These are phyloP conservation scores for Venturia carpophila DNA, from an alignment of 2,329 filamentous ascomycete species.

Conservation along the genomic window DNA sequence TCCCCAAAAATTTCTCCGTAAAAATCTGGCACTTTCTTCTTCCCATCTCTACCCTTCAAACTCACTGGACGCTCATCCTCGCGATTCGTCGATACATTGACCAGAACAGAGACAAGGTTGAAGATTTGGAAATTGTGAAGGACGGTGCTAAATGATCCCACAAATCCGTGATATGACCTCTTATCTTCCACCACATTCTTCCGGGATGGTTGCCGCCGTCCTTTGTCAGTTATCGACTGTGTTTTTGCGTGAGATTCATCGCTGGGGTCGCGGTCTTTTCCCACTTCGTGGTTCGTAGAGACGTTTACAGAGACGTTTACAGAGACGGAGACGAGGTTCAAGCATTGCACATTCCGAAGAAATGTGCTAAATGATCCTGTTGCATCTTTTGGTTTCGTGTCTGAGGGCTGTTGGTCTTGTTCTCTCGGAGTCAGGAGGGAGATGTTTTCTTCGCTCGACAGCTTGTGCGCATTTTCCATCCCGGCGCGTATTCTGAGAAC, in stretches of 20 bases:
- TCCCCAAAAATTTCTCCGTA: constrained; percentile 2
- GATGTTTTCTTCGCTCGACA: not conserved
- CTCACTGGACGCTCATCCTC: not conserved
- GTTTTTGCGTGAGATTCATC: not conserved
- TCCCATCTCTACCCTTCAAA: not conserved
- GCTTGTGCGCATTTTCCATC: not conserved
- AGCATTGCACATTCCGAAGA: not conserved
- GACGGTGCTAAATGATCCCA: not conserved
- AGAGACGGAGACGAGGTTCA: not conserved
- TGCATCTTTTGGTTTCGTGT: not conserved
- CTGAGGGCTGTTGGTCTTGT: not conserved
- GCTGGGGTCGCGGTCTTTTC: not conserved
- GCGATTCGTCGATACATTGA: constrained; percentile 2
- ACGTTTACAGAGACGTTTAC: constrained; percentile 3
- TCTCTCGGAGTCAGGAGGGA: not conserved
- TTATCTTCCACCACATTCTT: not conserved
- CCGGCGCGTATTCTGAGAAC: not conserved
- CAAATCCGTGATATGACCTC: not conserved
- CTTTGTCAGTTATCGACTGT: no score
- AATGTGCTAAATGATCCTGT: not conserved
- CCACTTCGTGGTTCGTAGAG: not conserved
- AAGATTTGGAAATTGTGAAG: constrained; percentile 1
- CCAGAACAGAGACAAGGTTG: not conserved
- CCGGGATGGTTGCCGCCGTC: not conserved
- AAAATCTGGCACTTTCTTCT: not conserved